Percentiles rank a stretch among this genome's conserved stretches.
Conservation (phyloP, 2,329 filamentous ascomycete species). For the Hypocrella siamensis region DNA sequence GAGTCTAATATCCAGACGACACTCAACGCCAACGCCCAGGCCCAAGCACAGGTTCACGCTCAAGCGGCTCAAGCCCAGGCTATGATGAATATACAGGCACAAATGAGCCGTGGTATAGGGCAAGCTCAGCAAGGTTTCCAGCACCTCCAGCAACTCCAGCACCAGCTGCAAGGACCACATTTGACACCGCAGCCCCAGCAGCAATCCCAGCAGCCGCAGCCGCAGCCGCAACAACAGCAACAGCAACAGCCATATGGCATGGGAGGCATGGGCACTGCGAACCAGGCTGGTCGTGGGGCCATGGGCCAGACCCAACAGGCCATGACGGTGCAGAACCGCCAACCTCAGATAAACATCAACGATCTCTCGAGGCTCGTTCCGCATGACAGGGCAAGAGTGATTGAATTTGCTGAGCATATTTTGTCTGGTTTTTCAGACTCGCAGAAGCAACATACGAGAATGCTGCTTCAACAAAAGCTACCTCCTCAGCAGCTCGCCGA, state of each 20-base stretch:
- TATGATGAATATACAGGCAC: slow-evolving; percentile 37
- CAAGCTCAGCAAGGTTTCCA: slow-evolving; percentile 39
- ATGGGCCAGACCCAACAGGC: slow-evolving; percentile 27
- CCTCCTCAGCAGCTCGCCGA: slow-evolving; percentile 27
- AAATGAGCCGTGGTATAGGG: slow-evolving; percentile 34
- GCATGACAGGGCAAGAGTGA: slow-evolving; percentile 28
- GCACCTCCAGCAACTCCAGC: slow-evolving; percentile 40
- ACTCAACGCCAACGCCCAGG: slow-evolving; percentile 28
- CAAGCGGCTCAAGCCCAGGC: slow-evolving; percentile 25
- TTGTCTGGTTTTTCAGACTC: slow-evolving; percentile 24
- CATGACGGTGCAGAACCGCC: slow-evolving; percentile 21
- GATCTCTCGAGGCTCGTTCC: slow-evolving; percentile 24
- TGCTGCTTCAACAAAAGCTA: slow-evolving; percentile 19
- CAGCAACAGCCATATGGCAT: slow-evolving; percentile 16
- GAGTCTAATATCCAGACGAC: slow-evolving; percentile 31
- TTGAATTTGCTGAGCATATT: slow-evolving; percentile 26
- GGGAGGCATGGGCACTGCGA: slow-evolving; percentile 23
- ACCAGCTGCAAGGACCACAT: slow-evolving; percentile 39
- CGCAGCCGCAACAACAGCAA: slow-evolving; percentile 9
- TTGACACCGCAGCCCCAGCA: slow-evolving; percentile 24
- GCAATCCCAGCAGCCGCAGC: slow-evolving; percentile 12
- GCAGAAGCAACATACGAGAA: slow-evolving; percentile 20
- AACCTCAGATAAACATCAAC: slow-evolving; percentile 11
- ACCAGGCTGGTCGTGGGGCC: slow-evolving; percentile 19
- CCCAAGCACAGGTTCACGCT: slow-evolving; percentile 19